A percentile compares a stretch with the other conserved stretches of the same genome.
These are phyloP conservation scores for Echeveria elegans DNA, from an alignment of 164 flowering plant genomes.

Conservation along the genomic window DNA sequence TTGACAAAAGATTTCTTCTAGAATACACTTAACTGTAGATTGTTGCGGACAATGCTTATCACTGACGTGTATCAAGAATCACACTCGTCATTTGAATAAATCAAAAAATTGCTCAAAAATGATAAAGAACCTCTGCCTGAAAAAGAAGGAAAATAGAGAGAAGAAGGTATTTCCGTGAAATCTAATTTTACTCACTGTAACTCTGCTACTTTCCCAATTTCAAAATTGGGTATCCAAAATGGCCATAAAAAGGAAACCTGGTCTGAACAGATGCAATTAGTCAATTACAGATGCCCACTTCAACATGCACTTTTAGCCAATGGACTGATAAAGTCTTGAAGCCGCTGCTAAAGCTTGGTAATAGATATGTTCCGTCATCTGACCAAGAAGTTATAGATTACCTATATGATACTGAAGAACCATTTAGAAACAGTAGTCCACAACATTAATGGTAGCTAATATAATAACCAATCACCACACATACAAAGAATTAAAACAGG, in stretches of 20 bases:
- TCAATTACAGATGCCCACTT: background rate
- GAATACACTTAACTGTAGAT: no score
- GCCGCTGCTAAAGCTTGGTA: background rate
- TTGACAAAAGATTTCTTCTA: no score
- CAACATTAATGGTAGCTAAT: background rate
- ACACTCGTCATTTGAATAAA: no score
- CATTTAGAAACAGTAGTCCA: background rate
- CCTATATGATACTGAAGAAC: background rate
- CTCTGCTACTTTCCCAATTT: background rate
- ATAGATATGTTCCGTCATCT: no score
- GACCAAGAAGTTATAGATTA: background rate
- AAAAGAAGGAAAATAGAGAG: background rate
- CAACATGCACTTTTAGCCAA: background rate
- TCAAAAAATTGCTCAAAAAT: no score
- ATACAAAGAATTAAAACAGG: background rate
- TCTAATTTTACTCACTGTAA: background rate
- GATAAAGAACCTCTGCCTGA: no score
- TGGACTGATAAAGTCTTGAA: background rate
- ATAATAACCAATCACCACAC: background rate
- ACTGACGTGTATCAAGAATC: no score
- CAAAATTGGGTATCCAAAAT: background rate
- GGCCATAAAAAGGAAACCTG: background rate
- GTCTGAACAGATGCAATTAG: background rate
- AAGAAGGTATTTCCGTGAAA: background rate
- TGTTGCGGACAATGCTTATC: no score